phyloP scores from a whole-genome alignment of 2,329 filamentous ascomycete genomes.

The Fonsecaea pedrosoi region DNA sequence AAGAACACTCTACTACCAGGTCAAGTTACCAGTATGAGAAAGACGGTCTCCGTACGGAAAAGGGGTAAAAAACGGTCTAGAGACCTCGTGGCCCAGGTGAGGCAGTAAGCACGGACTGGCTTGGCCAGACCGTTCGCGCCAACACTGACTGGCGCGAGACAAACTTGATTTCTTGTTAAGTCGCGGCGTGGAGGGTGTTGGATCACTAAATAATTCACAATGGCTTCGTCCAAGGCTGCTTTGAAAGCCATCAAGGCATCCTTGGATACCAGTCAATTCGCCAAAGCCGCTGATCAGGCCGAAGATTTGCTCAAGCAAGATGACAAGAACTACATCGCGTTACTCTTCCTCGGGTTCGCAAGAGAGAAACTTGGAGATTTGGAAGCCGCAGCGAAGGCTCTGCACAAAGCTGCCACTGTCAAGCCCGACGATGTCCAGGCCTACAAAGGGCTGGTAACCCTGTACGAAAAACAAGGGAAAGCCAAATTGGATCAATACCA shows the following conservation, averaged over 20 bases:
- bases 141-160: background rate
- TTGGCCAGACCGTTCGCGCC: background rate
- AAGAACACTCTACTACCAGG: background rate
- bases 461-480: constrained; percentile 79
- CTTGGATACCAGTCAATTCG: constrained; percentile 79
- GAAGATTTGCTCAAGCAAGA: constrained; percentile 74
- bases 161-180: background rate
- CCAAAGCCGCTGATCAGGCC: constrained; percentile 73
- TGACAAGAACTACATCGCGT: constrained; percentile 79
- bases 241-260: constrained; percentile 82
- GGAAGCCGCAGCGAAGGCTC: constrained; percentile 77
- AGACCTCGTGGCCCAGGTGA: background rate
- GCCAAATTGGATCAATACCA: constrained; percentile 77
- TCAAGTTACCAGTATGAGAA: background rate
- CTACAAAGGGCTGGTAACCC: constrained; percentile 85
- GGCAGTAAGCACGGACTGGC: background rate
- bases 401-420: constrained; percentile 72
- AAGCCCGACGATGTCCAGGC: constrained; percentile 80
- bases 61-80: background rate
- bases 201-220: constrained; percentile 29
- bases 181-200: background rate
- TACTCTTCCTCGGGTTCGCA: constrained; percentile 87
- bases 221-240: constrained; percentile 68
- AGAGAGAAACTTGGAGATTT: constrained; percentile 75
- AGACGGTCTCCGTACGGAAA: background rate